Evolutionary conservation across 2,329 filamentous ascomycete genomes (phyloP), one percentile per base, ranked within the genome.

Genomic region (Aspergillus costaricaensis): DNA sequence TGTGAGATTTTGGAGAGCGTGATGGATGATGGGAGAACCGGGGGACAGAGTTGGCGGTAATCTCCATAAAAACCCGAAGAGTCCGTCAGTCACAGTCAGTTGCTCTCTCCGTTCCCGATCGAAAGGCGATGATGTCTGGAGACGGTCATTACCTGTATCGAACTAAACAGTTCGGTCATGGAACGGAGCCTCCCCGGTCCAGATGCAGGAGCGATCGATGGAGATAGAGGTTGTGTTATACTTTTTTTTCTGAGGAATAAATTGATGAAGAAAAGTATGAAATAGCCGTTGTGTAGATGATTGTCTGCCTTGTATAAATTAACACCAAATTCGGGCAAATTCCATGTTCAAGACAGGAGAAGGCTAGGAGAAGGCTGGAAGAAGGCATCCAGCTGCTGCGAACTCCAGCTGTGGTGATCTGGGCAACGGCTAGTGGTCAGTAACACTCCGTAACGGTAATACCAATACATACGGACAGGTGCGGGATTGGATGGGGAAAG

Each of bases 371-470:
- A 14, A 21, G 41, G 19, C 19, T 44, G 41, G 41, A 7, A 44
- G 41, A 21, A 23, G 10, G 19, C 21, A 44, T 44, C 19, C 5
- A 23, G 41, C 19, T 21, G 17, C 39, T 23, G 17, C 17, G 19
- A 44, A 44, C 41, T 44, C 3, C 9, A 44, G 41, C 10, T 12
- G 10, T 44, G 41, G 41, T 44, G 44, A 30, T 27, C 19, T 14
- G 44, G 44, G 23, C 14, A 23, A 49, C 44, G 23, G 44, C 44
- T 49, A 49, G 30, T 38, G 21, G 54, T 55, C 50, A 23, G 57
- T 65, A 62, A 62, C 30, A 14, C 44, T 55, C 27, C 12, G 59
- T 65, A 59, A 62, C 27, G 5, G 39, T 48, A 62, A 61, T 65
- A 64, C 59, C 32, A 36, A 36, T 36, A 19, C 49, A 36, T 64